These are phyloP conservation scores for Coelastrella sp. DNA, from an alignment of 139 green algal genomes.

Conservation along the genomic window DNA sequence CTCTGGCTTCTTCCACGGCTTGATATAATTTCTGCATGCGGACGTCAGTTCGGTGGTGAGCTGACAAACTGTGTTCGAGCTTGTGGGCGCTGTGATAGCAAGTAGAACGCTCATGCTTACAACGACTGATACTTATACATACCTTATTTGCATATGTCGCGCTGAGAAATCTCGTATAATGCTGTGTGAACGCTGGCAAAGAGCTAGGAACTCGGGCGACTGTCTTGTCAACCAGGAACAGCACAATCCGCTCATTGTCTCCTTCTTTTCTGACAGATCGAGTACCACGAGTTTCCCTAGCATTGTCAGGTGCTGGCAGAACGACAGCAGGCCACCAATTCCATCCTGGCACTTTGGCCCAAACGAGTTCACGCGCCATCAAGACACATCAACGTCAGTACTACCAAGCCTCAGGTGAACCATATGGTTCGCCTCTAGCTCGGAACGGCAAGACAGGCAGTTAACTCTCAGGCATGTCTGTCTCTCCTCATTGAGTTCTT, in stretches of 20 bases:
- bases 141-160: constrained; percentile 40
- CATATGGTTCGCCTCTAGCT: not conserved
- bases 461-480: no score
- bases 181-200: not conserved
- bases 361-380: not conserved
- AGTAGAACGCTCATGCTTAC: not conserved
- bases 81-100: not conserved
- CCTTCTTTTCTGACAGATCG: not conserved
- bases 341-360: constrained; percentile 32
- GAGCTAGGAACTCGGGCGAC: constrained; percentile 12
- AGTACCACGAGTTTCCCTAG: not conserved
- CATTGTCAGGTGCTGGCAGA: not conserved
- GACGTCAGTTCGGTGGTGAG: not conserved
- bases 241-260: constrained; percentile 15
- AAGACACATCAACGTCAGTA: not conserved
- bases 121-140: not conserved
- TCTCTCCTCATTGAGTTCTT: no score
- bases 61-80: not conserved
- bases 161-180: constrained; percentile 21
- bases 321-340: constrained; percentile 35
- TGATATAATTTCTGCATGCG: constrained; percentile 32
- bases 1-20: constrained; percentile 37
- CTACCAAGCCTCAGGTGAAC: not conserved
- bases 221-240: constrained; percentile 46
- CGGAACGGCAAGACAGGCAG: not conserved